Base-by-base conservation (phyloP, 2,329 filamentous ascomycete species). In the Aspergillus unguis region DNA sequence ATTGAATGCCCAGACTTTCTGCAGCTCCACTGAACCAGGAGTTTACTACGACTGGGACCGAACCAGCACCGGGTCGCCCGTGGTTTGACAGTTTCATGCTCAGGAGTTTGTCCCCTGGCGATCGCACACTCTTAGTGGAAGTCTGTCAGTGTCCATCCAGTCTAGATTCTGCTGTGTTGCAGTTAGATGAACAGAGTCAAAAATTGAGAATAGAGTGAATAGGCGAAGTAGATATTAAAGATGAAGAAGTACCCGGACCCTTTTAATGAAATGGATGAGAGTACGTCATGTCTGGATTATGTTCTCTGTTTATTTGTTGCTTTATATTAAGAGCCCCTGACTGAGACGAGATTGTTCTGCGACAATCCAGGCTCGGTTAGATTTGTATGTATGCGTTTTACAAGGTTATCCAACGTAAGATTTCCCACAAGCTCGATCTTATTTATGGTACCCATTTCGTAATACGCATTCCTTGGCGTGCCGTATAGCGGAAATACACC, bases 251-350 rank as follows among this genome's bases (percentile, higher is more conserved):
- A 17, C 17, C 17, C 17, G 17, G 17, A 17, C 17, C 17, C 17
- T 17, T 17, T 17, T 17, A 2, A 29, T 10, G 11, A 37, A 38
- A 25, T 11, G 44, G 33, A 35, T 31, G 33, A 10, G 23, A 47
- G 33, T 47, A 47, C 44, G 35, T 47, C 44, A 23, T 37, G 44
- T 11, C 29, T 38, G 11, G 29, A 8, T 11, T 25, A 23, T 23
- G 27, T 9, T 33, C 7, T 33, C 23, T 36, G 26, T 41, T 48
- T 48, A 48, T 49, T 49, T 44, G 47, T 26, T 17, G 17, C 31
- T 49, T 43, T 43, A 49, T 49, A 43, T 49, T 49, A 43, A 43
- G 11, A 43, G 38, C 47, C 47, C 47, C 47, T 49, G 47, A 49
- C 25, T n/a, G 17, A 35, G 11, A 49, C 26, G 23, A 38, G 36